These are phyloP conservation scores for Tilletia horrida DNA, from an alignment of 1,284 basidiomycete species.

Conservation along the genomic window DNA sequence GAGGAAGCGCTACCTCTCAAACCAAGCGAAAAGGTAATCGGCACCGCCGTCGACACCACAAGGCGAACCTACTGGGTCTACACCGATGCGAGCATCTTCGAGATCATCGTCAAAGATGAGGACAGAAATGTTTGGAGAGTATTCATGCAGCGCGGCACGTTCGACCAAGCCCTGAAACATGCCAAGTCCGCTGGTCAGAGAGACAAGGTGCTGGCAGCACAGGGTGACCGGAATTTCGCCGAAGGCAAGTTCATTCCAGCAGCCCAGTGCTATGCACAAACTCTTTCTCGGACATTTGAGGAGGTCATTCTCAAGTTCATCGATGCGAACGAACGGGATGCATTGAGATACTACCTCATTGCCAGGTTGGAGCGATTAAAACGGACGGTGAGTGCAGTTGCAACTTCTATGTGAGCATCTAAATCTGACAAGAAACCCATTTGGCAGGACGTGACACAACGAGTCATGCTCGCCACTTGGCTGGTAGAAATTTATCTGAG, in stretches of 20 bases:
- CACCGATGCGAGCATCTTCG: constrained; percentile 83
- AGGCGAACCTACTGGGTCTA: constrained; percentile 92
- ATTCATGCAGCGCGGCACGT: constrained; percentile 74
- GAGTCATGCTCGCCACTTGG: constrained; percentile 99
- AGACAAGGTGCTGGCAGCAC: constrained; percentile 76
- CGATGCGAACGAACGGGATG: constrained; percentile 86
- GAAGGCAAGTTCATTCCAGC: constrained; percentile 82
- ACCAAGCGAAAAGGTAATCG: constrained; percentile 42
- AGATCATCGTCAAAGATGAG: constrained; percentile 81
- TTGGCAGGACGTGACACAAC: constrained; percentile 76
- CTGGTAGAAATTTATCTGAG: constrained; percentile 93
- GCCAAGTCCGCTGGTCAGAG: constrained; percentile 80
- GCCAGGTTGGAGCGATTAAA: constrained; percentile 77
- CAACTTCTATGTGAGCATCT: background rate
- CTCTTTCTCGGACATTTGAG: constrained; percentile 73
- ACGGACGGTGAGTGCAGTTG: constrained; percentile 65
- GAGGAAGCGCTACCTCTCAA: constrained; percentile 63
- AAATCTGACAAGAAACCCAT: background rate
- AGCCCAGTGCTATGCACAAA: constrained; percentile 76
- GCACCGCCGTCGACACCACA: constrained; percentile 66
- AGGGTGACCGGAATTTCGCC: constrained; percentile 79
- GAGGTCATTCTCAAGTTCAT: constrained; percentile 86
- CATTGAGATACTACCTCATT: constrained; percentile 82
- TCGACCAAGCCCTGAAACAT: constrained; percentile 73
- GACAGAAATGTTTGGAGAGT: constrained; percentile 92